These are phyloP conservation scores for Pestalotiopsis sp. DNA, from an alignment of 2,329 filamentous ascomycete species.

Conservation along the genomic window DNA sequence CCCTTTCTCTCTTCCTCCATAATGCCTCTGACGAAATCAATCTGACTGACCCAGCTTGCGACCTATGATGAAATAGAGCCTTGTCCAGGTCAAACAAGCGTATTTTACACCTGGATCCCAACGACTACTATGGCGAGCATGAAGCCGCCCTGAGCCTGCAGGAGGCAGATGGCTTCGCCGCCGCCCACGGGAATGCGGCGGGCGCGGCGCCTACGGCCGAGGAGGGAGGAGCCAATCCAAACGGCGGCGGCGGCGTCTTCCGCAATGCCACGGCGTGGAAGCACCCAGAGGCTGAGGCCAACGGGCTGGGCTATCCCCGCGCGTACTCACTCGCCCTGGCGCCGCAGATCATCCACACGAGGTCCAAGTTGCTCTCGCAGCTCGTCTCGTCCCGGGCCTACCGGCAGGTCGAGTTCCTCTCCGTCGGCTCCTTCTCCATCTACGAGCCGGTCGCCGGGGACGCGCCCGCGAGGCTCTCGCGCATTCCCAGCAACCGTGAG, in stretches of 20 bases:
- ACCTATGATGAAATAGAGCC: constrained; percentile 63
- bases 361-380: constrained; percentile 74
- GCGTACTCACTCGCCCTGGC: constrained; percentile 83
- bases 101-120: constrained; percentile 85
- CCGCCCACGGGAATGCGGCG: constrained; percentile 37
- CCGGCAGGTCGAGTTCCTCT: constrained; percentile 88
- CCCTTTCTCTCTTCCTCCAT: neutral
- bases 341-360: constrained; percentile 84
- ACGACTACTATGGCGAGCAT: constrained; percentile 84
- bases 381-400: constrained; percentile 90
- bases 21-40: constrained; percentile 27
- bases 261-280: constrained; percentile 41
- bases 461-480: constrained; percentile 50
- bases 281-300: constrained; percentile 33
- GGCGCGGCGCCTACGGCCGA: neutral
- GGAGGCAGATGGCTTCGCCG: constrained; percentile 78
- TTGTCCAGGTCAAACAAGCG: constrained; percentile 91
- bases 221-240: constrained; percentile 1
- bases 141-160: constrained; percentile 86
- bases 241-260: constrained; percentile 31
- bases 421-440: constrained; percentile 91
- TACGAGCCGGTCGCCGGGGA: constrained; percentile 46
- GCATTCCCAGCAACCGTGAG: constrained; percentile 87
- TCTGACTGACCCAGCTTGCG: constrained; percentile 73
- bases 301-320: constrained; percentile 63